Percentiles rank a stretch among this genome's conserved stretches.
phyloP scores from a whole-genome alignment of 768 basidiomycete species.

The Pleurotus ostreatus region DNA sequence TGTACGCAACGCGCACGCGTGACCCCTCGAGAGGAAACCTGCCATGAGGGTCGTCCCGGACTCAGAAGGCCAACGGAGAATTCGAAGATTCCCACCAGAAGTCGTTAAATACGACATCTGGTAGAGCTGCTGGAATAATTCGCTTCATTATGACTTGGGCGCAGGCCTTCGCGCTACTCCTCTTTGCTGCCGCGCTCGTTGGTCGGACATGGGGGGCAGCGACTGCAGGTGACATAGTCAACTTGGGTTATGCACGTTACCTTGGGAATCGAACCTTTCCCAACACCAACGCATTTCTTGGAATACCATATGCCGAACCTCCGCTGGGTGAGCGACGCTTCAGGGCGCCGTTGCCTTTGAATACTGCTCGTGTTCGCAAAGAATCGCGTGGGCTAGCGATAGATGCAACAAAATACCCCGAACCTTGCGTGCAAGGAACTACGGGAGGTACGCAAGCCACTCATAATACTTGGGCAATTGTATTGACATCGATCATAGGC shows the following conservation, averaged over 20 bases:
- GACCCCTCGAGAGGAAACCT: too few species aligned
- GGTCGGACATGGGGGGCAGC: too few species aligned
- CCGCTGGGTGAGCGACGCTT: slow-evolving; percentile 50
- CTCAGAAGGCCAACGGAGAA: too few species aligned
- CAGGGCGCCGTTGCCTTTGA: slow-evolving; percentile 47
- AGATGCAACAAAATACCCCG: slow-evolving; percentile 50
- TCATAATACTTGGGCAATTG: not conserved
- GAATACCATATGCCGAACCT: slow-evolving; percentile 57
- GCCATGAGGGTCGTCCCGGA: too few species aligned
- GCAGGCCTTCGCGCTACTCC: too few species aligned
- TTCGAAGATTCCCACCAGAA: too few species aligned
- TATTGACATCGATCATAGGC: slow-evolving; percentile 20
- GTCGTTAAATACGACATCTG: too few species aligned
- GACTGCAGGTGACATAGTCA: slow-evolving; percentile 29
- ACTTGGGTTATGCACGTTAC: slow-evolving; percentile 58
- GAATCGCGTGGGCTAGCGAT: slow-evolving; percentile 34
- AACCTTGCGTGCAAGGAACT: slow-evolving; percentile 58
- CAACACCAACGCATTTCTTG: slow-evolving; percentile 54
- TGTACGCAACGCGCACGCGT: too few species aligned
- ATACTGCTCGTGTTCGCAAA: slow-evolving; percentile 37
- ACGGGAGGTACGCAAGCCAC: slow-evolving; percentile 33
- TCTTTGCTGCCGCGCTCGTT: too few species aligned
- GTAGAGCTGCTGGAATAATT: too few species aligned
- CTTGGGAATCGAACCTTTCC: slow-evolving; percentile 47
- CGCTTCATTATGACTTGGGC: too few species aligned